These are phyloP conservation scores for Talaromyces sp. DNA, from an alignment of 2,329 filamentous ascomycete genomes.

Conservation along the genomic window DNA sequence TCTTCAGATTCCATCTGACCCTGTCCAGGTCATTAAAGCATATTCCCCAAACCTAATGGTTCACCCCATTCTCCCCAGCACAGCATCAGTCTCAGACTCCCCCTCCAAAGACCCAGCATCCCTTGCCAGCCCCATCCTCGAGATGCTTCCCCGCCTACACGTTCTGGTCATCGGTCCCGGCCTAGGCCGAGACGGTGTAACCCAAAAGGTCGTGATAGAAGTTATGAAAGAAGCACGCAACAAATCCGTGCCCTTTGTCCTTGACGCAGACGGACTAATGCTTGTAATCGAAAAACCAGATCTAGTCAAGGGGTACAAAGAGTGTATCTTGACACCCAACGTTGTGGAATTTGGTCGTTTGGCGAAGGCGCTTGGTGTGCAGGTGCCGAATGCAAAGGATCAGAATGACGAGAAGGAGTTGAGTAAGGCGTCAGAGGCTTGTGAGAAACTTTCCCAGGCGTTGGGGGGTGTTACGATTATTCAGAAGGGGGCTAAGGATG, in stretches of 20 bases:
- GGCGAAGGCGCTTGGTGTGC: constrained; percentile 69
- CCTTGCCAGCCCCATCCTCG: constrained; percentile 67
- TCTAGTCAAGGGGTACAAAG: constrained; percentile 73
- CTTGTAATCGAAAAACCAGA: constrained; percentile 73
- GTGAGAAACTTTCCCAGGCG: constrained; percentile 66
- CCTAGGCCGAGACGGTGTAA: constrained; percentile 81
- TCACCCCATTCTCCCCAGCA: constrained; percentile 88
- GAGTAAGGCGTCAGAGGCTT: constrained; percentile 56
- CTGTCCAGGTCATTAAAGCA: constrained; percentile 77
- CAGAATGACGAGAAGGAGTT: constrained; percentile 40
- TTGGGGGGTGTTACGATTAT: constrained; percentile 87
- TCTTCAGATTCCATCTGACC: neutral
- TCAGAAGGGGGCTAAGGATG: constrained; percentile 80
- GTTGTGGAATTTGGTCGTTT: constrained; percentile 86
- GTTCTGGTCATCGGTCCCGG: constrained; percentile 91
- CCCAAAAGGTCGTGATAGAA: constrained; percentile 78
- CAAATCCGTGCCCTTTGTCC: constrained; percentile 69
- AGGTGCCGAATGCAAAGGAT: constrained; percentile 48
- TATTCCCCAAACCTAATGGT: constrained; percentile 99
- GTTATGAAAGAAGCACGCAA: constrained; percentile 77
- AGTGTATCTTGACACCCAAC: constrained; percentile 90
- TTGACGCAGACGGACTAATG: constrained; percentile 86
- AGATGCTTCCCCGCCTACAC: constrained; percentile 81
- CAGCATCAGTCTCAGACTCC: constrained; percentile 50
- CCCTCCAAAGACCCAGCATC: constrained; percentile 53